phyloP scores from a whole-genome alignment of 2,329 filamentous ascomycete genomes.

The Aaosphaeria pasadenensis region DNA sequence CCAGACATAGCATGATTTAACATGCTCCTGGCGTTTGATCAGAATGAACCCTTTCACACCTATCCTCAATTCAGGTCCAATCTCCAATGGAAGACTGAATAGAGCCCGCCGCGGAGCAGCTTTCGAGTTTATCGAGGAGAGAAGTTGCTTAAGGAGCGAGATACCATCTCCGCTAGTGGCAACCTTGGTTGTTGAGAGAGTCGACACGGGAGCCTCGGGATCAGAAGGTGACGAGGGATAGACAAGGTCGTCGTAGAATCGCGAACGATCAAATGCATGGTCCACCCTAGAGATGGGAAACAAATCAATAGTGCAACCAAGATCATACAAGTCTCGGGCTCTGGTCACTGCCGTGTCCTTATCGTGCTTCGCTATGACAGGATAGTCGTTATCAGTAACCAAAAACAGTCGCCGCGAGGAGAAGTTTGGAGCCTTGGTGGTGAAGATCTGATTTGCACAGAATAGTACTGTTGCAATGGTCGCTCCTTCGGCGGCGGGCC shows the following conservation, averaged over 20 bases:
- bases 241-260: constrained; percentile 95
- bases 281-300: constrained; percentile 79
- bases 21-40: constrained; percentile 77
- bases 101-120: constrained; percentile 80
- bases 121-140: constrained; percentile 88
- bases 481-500: constrained; percentile 65
- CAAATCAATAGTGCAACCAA: constrained; percentile 86
- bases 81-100: constrained; percentile 84
- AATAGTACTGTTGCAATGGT: constrained; percentile 90
- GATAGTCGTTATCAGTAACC: constrained; percentile 90
- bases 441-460: constrained; percentile 95
- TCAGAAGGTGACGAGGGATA: constrained; percentile 68
- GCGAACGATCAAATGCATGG: constrained; percentile 72
- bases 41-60: constrained; percentile 92
- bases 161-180: constrained; percentile 73
- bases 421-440: constrained; percentile 91
- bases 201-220: constrained; percentile 62
- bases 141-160: constrained; percentile 71
- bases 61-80: constrained; percentile 80
- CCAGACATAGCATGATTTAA: constrained; percentile 83
- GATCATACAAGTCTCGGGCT: constrained; percentile 91
- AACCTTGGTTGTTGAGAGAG: constrained; percentile 55
- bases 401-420: constrained; percentile 90
- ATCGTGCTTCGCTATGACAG: constrained; percentile 66
- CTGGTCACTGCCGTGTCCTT: constrained; percentile 77